Evolutionary conservation across 495 filamentous ascomycete genomes (phyloP), one percentile per base, ranked within the genome.

Genomic region (Chaetomidium leptoderma): DNA sequence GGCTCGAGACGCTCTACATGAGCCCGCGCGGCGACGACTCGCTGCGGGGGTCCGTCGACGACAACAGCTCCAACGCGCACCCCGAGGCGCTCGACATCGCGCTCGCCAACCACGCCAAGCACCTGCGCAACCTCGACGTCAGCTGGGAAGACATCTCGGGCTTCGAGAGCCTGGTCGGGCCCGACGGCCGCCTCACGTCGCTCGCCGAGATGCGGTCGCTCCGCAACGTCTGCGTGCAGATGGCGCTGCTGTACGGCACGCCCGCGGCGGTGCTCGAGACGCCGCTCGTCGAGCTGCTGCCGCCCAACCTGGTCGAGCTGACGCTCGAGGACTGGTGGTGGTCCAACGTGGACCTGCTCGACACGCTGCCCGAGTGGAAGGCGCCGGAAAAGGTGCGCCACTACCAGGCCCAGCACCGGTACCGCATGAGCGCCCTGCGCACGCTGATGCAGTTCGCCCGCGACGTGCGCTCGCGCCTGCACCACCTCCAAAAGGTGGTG

Each of bases 241-340:
- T 68, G 35, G 62, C 43, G 14, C 35, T 62, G 27, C 43, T 72
- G 37, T 68, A 69, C 43, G 66, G 68, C 3, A 24, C 11, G 3
- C 35, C 49, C 6, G 49, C 60, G 3, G 46, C 51, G 0, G 59
- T 56, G n/a, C 42, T 45, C 7, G 29, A 37, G 6, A 60, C 47
- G n/a, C 62, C 58, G 19, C 55, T 72, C 2, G 48, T 55, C 11
- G 63, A 64, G 1, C 49, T 72, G 9, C 62, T 72, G 8, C 69
- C 69, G 42, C 63, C 66, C 5, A 67, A 65, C 35, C 62, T 72
- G 16, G 62, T 69, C 23, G 66, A 69, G 52, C 55, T 72, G 7
- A 60, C 63, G 1, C 60, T 72, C 19, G 67, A 70, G 35, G 69
- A 72, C 53, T 72, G 62, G 63, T 70, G 69, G 69, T 72, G 67